Conservation (phyloP, 225 moss, liverwort and hornwort genomes). For the Bryoerythrophyllum caledonicum region DNA sequence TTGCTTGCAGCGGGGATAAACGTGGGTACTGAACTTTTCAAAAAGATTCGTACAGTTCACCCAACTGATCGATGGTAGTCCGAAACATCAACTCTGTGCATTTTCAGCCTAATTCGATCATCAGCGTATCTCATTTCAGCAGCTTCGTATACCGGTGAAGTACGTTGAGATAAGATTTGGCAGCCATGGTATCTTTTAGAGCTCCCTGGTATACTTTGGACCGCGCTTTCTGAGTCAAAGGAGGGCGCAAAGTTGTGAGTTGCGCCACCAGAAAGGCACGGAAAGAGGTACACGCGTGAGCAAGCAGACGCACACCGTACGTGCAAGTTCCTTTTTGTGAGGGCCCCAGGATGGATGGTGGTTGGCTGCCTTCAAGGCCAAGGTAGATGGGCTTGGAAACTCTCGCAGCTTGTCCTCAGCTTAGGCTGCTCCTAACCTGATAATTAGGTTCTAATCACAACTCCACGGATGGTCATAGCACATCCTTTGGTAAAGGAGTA, state of each 20-base stretch:
- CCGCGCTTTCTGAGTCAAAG: slow-evolving; percentile 37
- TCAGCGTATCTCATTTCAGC: not conserved
- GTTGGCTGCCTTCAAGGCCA: slow-evolving; percentile 12
- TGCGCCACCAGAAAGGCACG: slow-evolving; percentile 31
- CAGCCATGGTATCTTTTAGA: not conserved
- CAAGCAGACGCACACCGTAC: slow-evolving; percentile 16
- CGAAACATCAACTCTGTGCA: too few relatives aligned
- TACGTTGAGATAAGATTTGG: not conserved
- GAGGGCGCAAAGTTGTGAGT: slow-evolving; percentile 31
- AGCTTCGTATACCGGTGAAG: too few relatives aligned
- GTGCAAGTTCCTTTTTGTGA: slow-evolving; percentile 21
- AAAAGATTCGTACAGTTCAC: not conserved
- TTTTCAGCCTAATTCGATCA: not conserved
- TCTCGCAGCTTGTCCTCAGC: not conserved
- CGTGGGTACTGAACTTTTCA: not conserved
- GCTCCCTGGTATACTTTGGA: not conserved
- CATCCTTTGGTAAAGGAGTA: not conserved
- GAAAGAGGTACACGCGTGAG: slow-evolving; percentile 8
- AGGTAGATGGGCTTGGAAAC: not conserved
- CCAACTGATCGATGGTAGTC: not conserved
- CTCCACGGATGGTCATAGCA: slow-evolving; percentile 6
- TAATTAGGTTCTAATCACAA: not conserved
- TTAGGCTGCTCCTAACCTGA: not conserved
- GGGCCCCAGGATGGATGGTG: not conserved
- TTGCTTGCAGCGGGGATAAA: not conserved